These are phyloP conservation scores for Pisolithus sp. DNA, from an alignment of 768 basidiomycete species.

Conservation along the genomic window DNA sequence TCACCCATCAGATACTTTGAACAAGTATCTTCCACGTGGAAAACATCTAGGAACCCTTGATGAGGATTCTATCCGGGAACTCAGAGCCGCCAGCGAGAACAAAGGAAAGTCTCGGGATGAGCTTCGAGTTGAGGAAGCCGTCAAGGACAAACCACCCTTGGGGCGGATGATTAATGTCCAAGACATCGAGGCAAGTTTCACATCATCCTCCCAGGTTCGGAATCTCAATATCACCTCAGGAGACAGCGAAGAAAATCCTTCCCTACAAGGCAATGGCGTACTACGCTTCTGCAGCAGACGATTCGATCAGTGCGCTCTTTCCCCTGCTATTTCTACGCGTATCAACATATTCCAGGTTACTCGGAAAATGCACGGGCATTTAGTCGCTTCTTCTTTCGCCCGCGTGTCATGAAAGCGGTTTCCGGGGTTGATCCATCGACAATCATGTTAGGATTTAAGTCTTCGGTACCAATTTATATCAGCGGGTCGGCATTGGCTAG, in stretches of 20 bases:
- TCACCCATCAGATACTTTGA: conserved; percentile 77
- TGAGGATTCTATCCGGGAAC: conserved; percentile 32
- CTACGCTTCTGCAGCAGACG: conserved; percentile 83
- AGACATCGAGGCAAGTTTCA: conserved; percentile 70
- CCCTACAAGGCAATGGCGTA: conserved; percentile 74
- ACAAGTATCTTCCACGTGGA: conserved; percentile 59
- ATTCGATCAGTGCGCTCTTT: conserved; percentile 61
- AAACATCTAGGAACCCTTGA: conserved; percentile 71
- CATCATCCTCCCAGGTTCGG: background rate
- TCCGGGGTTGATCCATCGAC: conserved; percentile 64
- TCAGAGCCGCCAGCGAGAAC: conserved; percentile 33
- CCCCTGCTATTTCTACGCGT: conserved; percentile 11
- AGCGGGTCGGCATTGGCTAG: conserved; percentile 80
- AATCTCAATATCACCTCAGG: conserved; percentile 30
- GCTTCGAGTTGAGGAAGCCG: conserved; percentile 56
- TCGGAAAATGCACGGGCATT: conserved; percentile 76
- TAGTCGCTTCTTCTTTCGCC: conserved; percentile 78
- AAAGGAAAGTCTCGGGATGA: conserved; percentile 62
- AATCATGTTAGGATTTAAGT: conserved; percentile 62
- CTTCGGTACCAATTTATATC: conserved; percentile 76
- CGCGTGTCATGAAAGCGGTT: conserved; percentile 71
- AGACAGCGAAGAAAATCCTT: conserved; percentile 65
- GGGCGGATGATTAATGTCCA: conserved; percentile 63
- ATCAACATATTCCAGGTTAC: conserved; percentile 36
- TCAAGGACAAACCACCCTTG: conserved; percentile 56